A percentile compares a stretch with the other conserved stretches of the same genome.
These are phyloP conservation scores for Aureobasidium musti DNA, from an alignment of 2,329 filamentous ascomycete genomes.

Conservation along the genomic window DNA sequence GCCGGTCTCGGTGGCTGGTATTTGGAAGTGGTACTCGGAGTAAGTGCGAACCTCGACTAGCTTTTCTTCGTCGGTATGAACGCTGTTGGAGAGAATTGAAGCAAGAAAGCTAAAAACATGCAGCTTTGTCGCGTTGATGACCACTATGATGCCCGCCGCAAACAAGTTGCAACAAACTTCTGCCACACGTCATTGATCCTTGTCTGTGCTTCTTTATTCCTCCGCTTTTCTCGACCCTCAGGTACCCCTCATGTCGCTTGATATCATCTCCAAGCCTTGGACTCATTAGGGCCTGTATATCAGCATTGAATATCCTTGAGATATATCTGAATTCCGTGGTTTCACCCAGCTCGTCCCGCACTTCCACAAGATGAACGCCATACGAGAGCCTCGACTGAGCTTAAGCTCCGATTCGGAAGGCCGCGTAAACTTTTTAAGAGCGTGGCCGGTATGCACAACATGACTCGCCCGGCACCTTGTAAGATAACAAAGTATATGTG, in stretches of 20 bases:
- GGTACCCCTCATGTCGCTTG: background rate
- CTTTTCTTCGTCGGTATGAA: background rate
- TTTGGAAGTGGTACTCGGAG: no score
- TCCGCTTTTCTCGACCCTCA: background rate
- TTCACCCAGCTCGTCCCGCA: background rate
- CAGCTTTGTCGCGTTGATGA: background rate
- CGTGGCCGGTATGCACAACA: background rate
- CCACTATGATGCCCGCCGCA: background rate
- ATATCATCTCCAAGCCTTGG: background rate
- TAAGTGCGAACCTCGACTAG: background rate
- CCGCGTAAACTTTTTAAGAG: background rate
- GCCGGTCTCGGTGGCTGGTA: no score
- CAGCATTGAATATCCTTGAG: background rate
- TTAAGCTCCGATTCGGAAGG: constrained; percentile 3
- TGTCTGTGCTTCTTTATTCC: background rate
- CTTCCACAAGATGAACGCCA: background rate
- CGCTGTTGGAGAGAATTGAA: background rate
- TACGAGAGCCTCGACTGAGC: background rate
- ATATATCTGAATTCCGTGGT: background rate
- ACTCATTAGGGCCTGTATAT: background rate
- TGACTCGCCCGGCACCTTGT: background rate
- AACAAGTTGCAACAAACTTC: background rate
- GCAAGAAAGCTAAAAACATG: background rate
- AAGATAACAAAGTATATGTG: background rate
- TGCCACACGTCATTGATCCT: background rate